Conservation (phyloP, 2,329 filamentous ascomycete species). For the Fonsecaea nubica region DNA sequence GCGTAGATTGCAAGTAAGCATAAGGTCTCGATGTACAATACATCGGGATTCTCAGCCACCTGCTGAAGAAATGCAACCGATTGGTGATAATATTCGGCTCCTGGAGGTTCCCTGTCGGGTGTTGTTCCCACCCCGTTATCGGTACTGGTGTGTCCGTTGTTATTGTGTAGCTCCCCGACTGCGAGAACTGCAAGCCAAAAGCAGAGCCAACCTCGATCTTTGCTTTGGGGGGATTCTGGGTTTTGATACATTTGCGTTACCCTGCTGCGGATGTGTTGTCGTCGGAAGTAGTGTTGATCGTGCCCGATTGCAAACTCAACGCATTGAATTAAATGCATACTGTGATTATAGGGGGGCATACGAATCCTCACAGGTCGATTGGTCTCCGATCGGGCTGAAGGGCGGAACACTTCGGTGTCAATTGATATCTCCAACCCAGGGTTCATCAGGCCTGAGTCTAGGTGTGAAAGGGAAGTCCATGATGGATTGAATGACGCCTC, state of each 20-base stretch:
- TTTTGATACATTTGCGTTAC: constrained; percentile 29
- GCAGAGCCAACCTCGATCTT: constrained; percentile 33
- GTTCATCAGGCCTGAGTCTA: constrained; percentile 19
- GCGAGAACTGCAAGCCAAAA: constrained; percentile 30
- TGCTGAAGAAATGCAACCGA: constrained; percentile 31
- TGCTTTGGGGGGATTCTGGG: constrained; percentile 28
- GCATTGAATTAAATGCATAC: constrained; percentile 27
- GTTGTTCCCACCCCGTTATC: neutral
- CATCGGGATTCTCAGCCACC: constrained; percentile 30
- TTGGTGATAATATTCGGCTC: constrained; percentile 29
- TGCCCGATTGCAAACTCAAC: constrained; percentile 27
- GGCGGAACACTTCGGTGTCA: constrained; percentile 24
- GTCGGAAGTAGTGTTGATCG: constrained; percentile 30
- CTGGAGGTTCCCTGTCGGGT: constrained; percentile 17
- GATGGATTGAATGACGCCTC: constrained; percentile 27
- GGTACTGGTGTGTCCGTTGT: constrained; percentile 2
- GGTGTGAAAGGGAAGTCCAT: constrained; percentile 24
- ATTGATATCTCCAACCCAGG: constrained; percentile 29
- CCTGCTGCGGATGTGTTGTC: constrained; percentile 25
- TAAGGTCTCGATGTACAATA: constrained; percentile 30
- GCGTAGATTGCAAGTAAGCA: constrained; percentile 30
- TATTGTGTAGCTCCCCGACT: constrained; percentile 29
- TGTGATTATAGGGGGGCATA: constrained; percentile 31
- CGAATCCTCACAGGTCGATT: constrained; percentile 27
- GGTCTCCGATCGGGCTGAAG: constrained; percentile 9